Evolutionary conservation across 2,329 filamentous ascomycete genomes (phyloP).

Genomic region (Triangularia verruculosa): DNA sequence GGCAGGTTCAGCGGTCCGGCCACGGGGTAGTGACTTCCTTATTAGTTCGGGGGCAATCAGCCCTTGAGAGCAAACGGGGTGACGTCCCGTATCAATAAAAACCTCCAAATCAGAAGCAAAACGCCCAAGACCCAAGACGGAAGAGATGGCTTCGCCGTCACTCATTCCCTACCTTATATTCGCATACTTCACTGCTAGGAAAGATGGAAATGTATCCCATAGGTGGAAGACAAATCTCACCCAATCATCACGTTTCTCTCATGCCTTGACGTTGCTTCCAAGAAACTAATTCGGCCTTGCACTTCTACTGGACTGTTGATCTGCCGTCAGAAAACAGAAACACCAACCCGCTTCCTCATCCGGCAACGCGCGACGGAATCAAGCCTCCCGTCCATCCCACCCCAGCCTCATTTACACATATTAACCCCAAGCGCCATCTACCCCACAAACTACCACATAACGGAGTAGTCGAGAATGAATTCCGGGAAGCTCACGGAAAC

Average conservation of each 20-base stretch:
- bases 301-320: no score
- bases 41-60: no score
- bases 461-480: not conserved
- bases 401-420: constrained; percentile 6
- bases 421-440: not conserved
- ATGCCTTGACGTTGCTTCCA: not conserved
- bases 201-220: not conserved
- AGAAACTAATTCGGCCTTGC: not conserved
- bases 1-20: no score
- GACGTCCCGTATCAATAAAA: no score
- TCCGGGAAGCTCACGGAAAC: not conserved
- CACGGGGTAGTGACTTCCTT: no score
- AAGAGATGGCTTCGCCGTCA: no score
- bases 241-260: not conserved
- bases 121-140: no score
- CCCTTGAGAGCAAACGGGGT: no score
- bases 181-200: no score
- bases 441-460: not conserved
- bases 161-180: no score
- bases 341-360: not conserved
- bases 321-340: not conserved
- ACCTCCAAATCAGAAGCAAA: no score
- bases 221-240: not conserved
- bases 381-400: not conserved
- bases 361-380: constrained; percentile 1